These are phyloP conservation scores for Lactarius evosmus DNA, from an alignment of 768 basidiomycete genomes.

Conservation along the genomic window DNA sequence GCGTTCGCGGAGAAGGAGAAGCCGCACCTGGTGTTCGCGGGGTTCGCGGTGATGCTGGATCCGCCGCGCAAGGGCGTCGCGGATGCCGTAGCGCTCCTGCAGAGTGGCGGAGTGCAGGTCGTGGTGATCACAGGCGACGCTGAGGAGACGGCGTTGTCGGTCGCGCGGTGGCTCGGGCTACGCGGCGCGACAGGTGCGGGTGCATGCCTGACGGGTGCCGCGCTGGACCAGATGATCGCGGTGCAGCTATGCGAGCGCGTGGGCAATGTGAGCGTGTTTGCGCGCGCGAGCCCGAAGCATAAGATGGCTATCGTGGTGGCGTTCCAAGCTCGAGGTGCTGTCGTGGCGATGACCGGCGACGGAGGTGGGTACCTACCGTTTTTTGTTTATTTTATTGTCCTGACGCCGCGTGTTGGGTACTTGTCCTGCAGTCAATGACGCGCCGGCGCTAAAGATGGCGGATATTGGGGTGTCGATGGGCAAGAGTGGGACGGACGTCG, in stretches of 20 bases:
- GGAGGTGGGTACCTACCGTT: slow-evolving; percentile 59
- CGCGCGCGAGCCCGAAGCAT: slow-evolving; percentile 92
- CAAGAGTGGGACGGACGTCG: slow-evolving; percentile 96
- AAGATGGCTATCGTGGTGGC: slow-evolving; percentile 98
- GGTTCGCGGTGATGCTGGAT: slow-evolving; percentile 94
- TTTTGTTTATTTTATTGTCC: slow-evolving; percentile 7
- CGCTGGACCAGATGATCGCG: slow-evolving; percentile 79
- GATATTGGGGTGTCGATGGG: slow-evolving; percentile 99
- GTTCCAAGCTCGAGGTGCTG: slow-evolving; percentile 81
- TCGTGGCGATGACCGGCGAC: slow-evolving; percentile 98
- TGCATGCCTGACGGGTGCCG: slow-evolving; percentile 46
- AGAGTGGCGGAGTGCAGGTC: slow-evolving; percentile 87
- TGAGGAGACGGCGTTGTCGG: slow-evolving; percentile 84
- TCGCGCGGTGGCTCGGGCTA: slow-evolving; percentile 82
- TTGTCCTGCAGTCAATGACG: slow-evolving; percentile 86
- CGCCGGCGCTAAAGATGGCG: slow-evolving; percentile 95
- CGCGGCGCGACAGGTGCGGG: slow-evolving; percentile 48
- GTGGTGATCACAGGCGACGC: slow-evolving; percentile 99
- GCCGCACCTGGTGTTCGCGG: slow-evolving; percentile 75
- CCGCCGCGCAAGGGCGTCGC: slow-evolving; percentile 94
- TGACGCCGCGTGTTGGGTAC: not conserved
- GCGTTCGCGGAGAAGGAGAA: slow-evolving; percentile 34
- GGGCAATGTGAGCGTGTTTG: slow-evolving; percentile 82
- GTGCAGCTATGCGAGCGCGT: slow-evolving; percentile 80
- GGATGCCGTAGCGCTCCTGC: slow-evolving; percentile 77